Percentiles rank a stretch among this genome's conserved stretches.
Conservation (phyloP, 495 filamentous ascomycete genomes). For the Pyrenopolyporus hunteri region DNA sequence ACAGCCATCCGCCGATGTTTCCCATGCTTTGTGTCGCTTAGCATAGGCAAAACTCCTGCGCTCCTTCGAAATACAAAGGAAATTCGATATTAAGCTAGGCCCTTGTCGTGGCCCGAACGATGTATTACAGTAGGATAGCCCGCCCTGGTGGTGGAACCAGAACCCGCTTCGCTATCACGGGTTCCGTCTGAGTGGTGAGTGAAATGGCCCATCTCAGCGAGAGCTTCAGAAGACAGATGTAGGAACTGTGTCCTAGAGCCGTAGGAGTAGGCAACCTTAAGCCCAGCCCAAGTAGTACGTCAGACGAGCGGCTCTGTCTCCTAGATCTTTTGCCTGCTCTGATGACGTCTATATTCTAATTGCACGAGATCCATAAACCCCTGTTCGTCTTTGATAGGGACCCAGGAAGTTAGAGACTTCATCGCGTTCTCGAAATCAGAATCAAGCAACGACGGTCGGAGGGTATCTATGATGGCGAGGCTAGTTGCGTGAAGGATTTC, state of each 20-base stretch:
- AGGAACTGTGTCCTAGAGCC: background rate
- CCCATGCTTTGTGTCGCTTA: slow-evolving; percentile 16
- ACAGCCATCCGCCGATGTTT: slow-evolving; percentile 29
- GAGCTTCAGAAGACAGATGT: slow-evolving; percentile 1
- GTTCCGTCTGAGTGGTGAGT: background rate
- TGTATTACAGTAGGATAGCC: slow-evolving; percentile 3
- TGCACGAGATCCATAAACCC: slow-evolving; percentile 92
- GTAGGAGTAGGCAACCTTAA: background rate
- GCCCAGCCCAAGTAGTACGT: background rate
- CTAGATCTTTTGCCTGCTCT: slow-evolving; percentile 44
- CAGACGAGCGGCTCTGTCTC: slow-evolving; percentile 7
- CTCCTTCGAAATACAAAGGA: slow-evolving; percentile 27
- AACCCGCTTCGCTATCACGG: slow-evolving; percentile 9
- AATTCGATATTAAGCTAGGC: slow-evolving; percentile 17
- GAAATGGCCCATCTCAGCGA: background rate
- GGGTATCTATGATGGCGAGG: slow-evolving; percentile 90
- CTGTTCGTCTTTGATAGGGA: slow-evolving; percentile 95
- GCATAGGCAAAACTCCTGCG: slow-evolving; percentile 26
- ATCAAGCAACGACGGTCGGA: slow-evolving; percentile 87
- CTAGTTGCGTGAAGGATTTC: slow-evolving; percentile 91
- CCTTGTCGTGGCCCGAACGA: slow-evolving; percentile 33
- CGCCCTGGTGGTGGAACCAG: background rate
- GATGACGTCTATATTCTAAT: slow-evolving; percentile 84
- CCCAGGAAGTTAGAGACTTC: slow-evolving; percentile 95
- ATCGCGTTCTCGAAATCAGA: slow-evolving; percentile 97